phyloP scores from a whole-genome alignment of 2,329 filamentous ascomycete genomes.

The Apiospora rasikravindrae region DNA sequence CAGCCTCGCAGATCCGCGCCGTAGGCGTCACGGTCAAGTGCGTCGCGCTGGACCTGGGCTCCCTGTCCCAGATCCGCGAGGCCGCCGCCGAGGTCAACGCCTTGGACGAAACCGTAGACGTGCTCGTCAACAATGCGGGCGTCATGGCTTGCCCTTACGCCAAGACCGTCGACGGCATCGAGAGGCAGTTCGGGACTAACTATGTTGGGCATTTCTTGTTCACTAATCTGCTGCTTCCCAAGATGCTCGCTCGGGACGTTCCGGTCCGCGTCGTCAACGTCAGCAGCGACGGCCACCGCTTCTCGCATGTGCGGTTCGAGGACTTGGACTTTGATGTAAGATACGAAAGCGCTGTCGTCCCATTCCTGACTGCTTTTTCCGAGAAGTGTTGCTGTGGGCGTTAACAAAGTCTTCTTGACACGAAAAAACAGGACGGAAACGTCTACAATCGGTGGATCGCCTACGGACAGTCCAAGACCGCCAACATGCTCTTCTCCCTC shows the following conservation, averaged over 20 bases:
- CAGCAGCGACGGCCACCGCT: slow-evolving; percentile 47
- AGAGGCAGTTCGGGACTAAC: slow-evolving; percentile 43
- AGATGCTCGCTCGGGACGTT: slow-evolving; percentile 31
- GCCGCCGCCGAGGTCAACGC: slow-evolving; percentile 44
- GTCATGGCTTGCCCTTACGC: slow-evolving; percentile 43
- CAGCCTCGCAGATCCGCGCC: slow-evolving; percentile 41
- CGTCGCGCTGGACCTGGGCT: slow-evolving; percentile 30
- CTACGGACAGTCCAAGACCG: slow-evolving; percentile 47
- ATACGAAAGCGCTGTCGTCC: background rate
- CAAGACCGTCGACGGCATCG: slow-evolving; percentile 44
- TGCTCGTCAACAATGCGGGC: slow-evolving; percentile 44
- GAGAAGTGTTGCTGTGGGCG: too few relatives aligned
- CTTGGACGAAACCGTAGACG: slow-evolving; percentile 38
- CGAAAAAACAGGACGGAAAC: slow-evolving; percentile 25
- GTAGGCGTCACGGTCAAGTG: slow-evolving; percentile 37
- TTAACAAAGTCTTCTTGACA: too few relatives aligned
- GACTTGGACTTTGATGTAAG: slow-evolving; percentile 48
- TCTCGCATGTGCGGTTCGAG: slow-evolving; percentile 46
- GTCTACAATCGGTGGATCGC: slow-evolving; percentile 37
- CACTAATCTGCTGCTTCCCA: slow-evolving; percentile 43
- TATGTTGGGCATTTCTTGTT: slow-evolving; percentile 45
- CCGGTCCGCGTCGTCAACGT: slow-evolving; percentile 46
- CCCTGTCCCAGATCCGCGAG: slow-evolving; percentile 26
- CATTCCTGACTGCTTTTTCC: too few relatives aligned
- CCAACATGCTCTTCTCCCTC: slow-evolving; percentile 37